Evolutionary conservation across 2,329 filamentous ascomycete species (phyloP), one percentile per base, ranked within the genome.

Genomic region (Madurella mycetomatis): DNA sequence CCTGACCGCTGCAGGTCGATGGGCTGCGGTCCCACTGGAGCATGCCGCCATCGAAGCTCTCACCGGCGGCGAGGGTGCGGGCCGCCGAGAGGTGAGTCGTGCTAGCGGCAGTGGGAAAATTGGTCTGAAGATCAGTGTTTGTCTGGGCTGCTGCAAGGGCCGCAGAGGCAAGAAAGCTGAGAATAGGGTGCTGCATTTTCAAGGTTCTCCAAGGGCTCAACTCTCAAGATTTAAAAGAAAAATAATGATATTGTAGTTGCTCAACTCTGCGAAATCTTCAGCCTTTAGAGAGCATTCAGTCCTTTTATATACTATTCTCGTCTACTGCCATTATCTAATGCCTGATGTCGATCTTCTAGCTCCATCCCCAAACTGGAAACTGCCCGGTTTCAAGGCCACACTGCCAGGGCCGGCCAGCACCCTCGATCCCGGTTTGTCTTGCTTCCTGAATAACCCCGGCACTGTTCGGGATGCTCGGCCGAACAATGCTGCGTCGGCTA

Each of bases 21-120:
- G 63, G 63, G 25, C 15, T 60, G 16, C 63, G 61, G 54, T 65
- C 62, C 61, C 61, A 65, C 30, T 64, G 61, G 25, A 53, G 32
- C 74, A 78, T 76, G 15, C 69, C 71, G 44, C 77, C 76, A 60
- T 80, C 76, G 59, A 78, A 77, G 34, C 61, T 67, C 41, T 67
- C 67, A 18, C 71, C 71, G 9, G 74, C 73, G 1, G 72, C 67
- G 55, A 78, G 71, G 18, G 74, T 74, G 60, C 73, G 66, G 8
- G 66, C 71, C 12, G 73, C 73, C n/a, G 66, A 56, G 30, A 77
- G 66, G 49, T 64, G 66, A 8, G 69, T 72, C 19, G 70, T 73
- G 17, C 71, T 70, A 17, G 72, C 70, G 12, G 74, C 68, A 0
- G 64, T 65, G 30, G 74, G 73, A 50, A 77, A 65, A 15, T 51